Conservation (phyloP, 345 rosid genomes). For the Arabidopsis thaliana region TAIR10.1 NC_003071.7:1121001-1121500, state of each 20-base stretch:
- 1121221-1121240: not conserved
- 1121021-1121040: not conserved
- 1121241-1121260: not conserved
- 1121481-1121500: constrained; percentile 42
- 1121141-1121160: not conserved
- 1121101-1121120: not conserved
- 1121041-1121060: constrained; percentile 14
- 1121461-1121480: constrained; percentile 47
- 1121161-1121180: not conserved
- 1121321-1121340: not conserved
- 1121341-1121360: not conserved
- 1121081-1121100: constrained; percentile 33
- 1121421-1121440: constrained; percentile 87
- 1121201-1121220: constrained; percentile 2
- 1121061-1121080: constrained; percentile 21
- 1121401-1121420: constrained; percentile 85
- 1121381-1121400: constrained; percentile 46
- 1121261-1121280: not conserved
- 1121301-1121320: no score
- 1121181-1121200: not conserved
- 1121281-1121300: not conserved
- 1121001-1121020: not conserved
- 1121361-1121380: constrained; percentile 16
- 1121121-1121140: not conserved
- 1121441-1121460: constrained; percentile 77